Evolutionary conservation across 106 monocot species (phyloP).

Genomic region (Acorus gramineus): DNA sequence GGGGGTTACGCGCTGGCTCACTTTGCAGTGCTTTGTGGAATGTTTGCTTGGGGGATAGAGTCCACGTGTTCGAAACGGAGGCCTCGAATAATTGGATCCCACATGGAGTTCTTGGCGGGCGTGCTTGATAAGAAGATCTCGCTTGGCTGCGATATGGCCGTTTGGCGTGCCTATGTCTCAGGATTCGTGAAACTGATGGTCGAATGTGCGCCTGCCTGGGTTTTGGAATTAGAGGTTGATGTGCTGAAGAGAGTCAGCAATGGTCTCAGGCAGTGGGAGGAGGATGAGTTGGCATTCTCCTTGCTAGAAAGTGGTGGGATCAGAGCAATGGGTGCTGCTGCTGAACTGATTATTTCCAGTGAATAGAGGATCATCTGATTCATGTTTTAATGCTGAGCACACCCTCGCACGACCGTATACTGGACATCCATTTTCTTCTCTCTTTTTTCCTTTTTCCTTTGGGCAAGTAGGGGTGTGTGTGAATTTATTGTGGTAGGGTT

Average conservation of each 20-base stretch:
- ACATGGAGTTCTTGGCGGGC: conserved; percentile 72
- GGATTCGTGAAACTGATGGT: conserved; percentile 67
- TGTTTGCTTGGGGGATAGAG: conserved; percentile 84
- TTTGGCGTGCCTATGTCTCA: conserved; percentile 68
- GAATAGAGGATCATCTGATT: not conserved
- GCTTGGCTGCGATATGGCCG: conserved; percentile 51
- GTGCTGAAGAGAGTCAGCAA: conserved; percentile 49
- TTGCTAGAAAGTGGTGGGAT: conserved; percentile 46
- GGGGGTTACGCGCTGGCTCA: conserved; percentile 67
- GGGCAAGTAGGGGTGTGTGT: too few species aligned
- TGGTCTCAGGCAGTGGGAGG: conserved; percentile 48
- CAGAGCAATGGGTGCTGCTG: conserved; percentile 56
- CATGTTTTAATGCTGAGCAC: too few species aligned
- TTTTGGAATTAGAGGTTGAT: conserved; percentile 40
- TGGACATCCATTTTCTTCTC: too few species aligned
- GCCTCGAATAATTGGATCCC: conserved; percentile 40
- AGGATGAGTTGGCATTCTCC: conserved; percentile 69
- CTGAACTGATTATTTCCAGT: conserved; percentile 45
- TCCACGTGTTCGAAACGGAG: conserved; percentile 32
- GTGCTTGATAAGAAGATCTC: conserved; percentile 71
- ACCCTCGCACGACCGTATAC: too few species aligned
- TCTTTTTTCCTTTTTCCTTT: too few species aligned
- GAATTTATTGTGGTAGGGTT: too few species aligned
- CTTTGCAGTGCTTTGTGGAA: conserved; percentile 55
- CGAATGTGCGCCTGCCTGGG: conserved; percentile 73